Evolutionary conservation across 176 grass and related monocot genomes (phyloP).

Genomic region (Triticum turgidum): DNA sequence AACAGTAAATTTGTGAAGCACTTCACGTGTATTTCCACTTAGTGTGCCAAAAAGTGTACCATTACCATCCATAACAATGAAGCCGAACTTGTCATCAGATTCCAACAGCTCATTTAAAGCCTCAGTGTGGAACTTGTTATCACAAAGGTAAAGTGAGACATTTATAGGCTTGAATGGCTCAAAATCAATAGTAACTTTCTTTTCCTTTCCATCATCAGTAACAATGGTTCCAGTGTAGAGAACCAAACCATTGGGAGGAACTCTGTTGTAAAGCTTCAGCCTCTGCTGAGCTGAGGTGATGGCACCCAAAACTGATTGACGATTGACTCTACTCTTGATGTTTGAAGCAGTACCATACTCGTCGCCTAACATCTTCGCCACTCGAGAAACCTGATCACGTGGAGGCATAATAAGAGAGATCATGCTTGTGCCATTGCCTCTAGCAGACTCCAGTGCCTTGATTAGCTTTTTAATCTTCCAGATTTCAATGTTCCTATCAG

Average conservation of each 20-base stretch:
- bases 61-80: constrained; percentile 64
- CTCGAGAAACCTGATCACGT: constrained; percentile 46
- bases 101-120: constrained; percentile 54
- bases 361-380: constrained; percentile 62
- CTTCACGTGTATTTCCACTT: constrained; percentile 55
- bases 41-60: constrained; percentile 60
- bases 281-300: constrained; percentile 61
- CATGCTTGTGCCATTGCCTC: constrained; percentile 62
- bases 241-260: constrained; percentile 57
- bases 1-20: constrained; percentile 56
- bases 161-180: constrained; percentile 62
- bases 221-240: constrained; percentile 62
- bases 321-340: constrained; percentile 60
- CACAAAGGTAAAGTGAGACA: constrained; percentile 51
- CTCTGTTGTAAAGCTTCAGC: constrained; percentile 57
- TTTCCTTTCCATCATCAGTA: constrained; percentile 61
- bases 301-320: constrained; percentile 52
- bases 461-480: constrained; percentile 67
- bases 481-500: constrained; percentile 59
- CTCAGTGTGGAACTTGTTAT: constrained; percentile 58
- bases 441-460: constrained; percentile 54
- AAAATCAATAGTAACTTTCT: constrained; percentile 61
- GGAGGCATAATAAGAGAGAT: constrained; percentile 64
- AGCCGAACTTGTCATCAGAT: constrained; percentile 57
- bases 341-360: constrained; percentile 60